phyloP scores from a whole-genome alignment of 2,329 filamentous ascomycete species.

The Aspergillus pseudoglaucus region DNA sequence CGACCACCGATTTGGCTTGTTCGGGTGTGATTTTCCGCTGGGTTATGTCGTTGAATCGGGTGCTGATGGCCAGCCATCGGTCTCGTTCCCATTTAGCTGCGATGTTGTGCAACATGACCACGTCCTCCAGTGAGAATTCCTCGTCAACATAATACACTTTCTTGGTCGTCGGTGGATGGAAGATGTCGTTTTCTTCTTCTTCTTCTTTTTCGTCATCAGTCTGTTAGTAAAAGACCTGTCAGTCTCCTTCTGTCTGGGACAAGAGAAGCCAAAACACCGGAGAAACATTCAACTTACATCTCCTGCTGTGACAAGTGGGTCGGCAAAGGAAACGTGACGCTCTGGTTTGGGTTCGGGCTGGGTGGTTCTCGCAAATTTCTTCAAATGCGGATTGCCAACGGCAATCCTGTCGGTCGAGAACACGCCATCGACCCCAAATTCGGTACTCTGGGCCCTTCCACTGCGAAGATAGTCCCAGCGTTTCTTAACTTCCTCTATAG shows the following conservation, averaged over 20 bases:
- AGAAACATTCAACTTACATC: constrained; percentile 7
- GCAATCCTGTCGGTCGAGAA: neutral
- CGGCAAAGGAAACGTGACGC: constrained; percentile 13
- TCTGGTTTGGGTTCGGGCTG: constrained; percentile 1
- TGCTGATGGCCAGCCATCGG: constrained; percentile 44
- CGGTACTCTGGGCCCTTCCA: neutral
- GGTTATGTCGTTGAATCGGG: constrained; percentile 45
- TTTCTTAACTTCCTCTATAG: constrained; percentile 17
- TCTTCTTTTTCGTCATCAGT: neutral
- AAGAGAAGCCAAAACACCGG: neutral
- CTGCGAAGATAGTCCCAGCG: constrained; percentile 13
- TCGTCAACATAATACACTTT: constrained; percentile 21
- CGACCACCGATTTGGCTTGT: constrained; percentile 21
- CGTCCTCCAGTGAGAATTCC: constrained; percentile 19
- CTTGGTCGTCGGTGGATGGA: constrained; percentile 1
- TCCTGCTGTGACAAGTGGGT: constrained; percentile 7
- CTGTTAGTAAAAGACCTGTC: neutral
- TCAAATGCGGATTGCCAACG: neutral
- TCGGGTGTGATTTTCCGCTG: constrained; percentile 40
- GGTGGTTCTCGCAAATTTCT: neutral
- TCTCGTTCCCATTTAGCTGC: constrained; percentile 37
- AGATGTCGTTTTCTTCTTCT: neutral
- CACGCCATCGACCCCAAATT: neutral
- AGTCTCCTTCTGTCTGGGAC: neutral
- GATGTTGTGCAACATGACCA: constrained; percentile 36